Evolutionary conservation across 176 grass and related monocot species (phyloP).

Genomic region (Phoenix dactylifera): DNA sequence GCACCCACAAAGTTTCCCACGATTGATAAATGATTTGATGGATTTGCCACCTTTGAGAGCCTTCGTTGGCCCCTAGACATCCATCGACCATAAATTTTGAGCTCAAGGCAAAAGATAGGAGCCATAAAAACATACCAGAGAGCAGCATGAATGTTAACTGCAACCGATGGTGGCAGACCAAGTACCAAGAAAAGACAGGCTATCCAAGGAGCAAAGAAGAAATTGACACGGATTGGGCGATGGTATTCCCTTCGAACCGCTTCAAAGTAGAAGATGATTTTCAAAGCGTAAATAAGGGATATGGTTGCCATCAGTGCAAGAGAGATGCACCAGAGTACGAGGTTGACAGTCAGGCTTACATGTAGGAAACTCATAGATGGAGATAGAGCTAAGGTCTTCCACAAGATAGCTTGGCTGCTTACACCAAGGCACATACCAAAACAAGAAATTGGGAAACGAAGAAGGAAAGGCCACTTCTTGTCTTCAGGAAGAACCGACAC

Average conservation of each 20-base stretch:
- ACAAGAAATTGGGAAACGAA: constrained; percentile 70
- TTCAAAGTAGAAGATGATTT: constrained; percentile 88
- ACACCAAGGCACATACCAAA: constrained; percentile 92
- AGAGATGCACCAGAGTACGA: constrained; percentile 59
- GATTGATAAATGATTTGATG: constrained; percentile 83
- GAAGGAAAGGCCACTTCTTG: constrained; percentile 89
- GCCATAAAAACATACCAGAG: constrained; percentile 81
- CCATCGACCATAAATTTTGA: constrained; percentile 99
- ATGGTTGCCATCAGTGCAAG: constrained; percentile 40
- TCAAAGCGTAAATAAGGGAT: constrained; percentile 57
- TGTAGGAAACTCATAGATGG: constrained; percentile 52
- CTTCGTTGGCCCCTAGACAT: constrained; percentile 69
- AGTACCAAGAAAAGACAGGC: constrained; percentile 61
- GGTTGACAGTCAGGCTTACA: constrained; percentile 42
- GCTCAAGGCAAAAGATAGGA: constrained; percentile 76
- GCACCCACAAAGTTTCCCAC: constrained; percentile 90
- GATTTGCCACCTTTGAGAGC: constrained; percentile 84
- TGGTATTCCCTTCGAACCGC: constrained; percentile 85
- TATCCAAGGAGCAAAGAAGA: constrained; percentile 98
- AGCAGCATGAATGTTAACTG: constrained; percentile 1
- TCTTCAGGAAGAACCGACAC: constrained; percentile 76
- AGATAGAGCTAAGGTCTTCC: constrained; percentile 61
- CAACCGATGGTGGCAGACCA: constrained; percentile 36
- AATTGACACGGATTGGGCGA: constrained; percentile 88
- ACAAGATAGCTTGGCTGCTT: constrained; percentile 83